Conservation (phyloP, 2,329 filamentous ascomycete species). For the Cryphonectria japonica region DNA sequence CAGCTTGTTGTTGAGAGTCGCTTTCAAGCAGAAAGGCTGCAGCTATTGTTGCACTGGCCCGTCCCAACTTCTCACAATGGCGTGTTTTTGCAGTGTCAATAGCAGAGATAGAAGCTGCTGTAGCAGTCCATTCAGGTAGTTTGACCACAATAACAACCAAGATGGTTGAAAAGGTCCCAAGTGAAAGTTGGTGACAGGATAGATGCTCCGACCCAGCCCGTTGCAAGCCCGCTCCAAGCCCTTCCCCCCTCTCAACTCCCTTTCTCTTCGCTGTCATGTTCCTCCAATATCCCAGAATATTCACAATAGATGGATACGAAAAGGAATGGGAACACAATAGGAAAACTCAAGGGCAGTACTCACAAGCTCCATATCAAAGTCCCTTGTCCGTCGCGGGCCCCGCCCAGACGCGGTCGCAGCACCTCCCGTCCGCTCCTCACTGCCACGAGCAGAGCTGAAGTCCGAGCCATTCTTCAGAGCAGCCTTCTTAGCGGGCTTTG, state of each 20-base stretch:
- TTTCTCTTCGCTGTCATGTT: neutral
- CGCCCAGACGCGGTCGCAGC: slow-evolving; percentile 64
- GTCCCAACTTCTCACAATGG: neutral
- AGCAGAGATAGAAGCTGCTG: neutral
- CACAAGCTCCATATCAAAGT: slow-evolving; percentile 83
- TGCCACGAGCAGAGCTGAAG: slow-evolving; percentile 69
- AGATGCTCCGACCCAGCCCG: neutral
- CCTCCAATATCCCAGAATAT: neutral
- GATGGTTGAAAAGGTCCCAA: neutral
- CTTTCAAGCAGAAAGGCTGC: neutral
- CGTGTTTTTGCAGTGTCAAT: neutral
- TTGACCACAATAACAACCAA: slow-evolving; percentile 6
- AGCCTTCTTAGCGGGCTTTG: slow-evolving; percentile 45
- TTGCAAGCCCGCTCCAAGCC: neutral
- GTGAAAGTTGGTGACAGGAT: neutral
- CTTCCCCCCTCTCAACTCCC: neutral
- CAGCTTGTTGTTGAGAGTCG: neutral
- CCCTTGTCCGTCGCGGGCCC: slow-evolving; percentile 74
- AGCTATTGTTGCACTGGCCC: neutral
- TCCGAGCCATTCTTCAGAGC: slow-evolving; percentile 60
- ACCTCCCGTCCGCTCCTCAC: slow-evolving; percentile 73
- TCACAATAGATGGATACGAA: slow-evolving; percentile 16
- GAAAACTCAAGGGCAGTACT: slow-evolving; percentile 42
- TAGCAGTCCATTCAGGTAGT: neutral
- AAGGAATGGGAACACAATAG: slow-evolving; percentile 17